phyloP scores from a whole-genome alignment of 306 rosid genomes.

The Cucurbita maxima region DNA sequence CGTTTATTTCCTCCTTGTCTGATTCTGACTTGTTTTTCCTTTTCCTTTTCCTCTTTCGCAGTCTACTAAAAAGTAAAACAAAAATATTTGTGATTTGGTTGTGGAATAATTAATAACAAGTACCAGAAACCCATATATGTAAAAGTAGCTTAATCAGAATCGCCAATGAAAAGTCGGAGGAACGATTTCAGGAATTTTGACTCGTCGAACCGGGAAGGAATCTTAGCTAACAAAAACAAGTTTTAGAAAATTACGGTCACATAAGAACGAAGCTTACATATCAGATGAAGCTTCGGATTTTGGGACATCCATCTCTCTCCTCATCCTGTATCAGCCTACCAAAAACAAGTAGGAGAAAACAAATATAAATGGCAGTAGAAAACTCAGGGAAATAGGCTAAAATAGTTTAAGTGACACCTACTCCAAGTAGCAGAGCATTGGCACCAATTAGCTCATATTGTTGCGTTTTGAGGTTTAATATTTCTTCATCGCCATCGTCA shows the following conservation, averaged over 20 bases:
- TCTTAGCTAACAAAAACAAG: background rate
- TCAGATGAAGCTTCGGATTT: constrained; percentile 22
- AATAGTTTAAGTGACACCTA: constrained; percentile 16
- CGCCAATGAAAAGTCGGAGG: background rate
- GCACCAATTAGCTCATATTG: constrained; percentile 28
- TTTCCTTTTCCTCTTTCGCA: constrained; percentile 13
- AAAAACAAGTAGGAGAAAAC: background rate
- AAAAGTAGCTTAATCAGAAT: background rate
- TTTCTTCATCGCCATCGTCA: constrained; percentile 47
- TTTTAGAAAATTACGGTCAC: background rate
- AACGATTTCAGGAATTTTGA: background rate
- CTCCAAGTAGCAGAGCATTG: constrained; percentile 19
- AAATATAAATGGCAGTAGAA: background rate
- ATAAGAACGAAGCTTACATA: constrained; percentile 25
- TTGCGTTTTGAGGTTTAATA: constrained; percentile 40
- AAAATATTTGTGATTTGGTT: background rate
- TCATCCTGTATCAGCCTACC: constrained; percentile 15
- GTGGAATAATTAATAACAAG: background rate
- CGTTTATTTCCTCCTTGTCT: constrained; percentile 8
- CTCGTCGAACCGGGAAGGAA: background rate
- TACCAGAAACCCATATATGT: background rate
- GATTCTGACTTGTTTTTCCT: constrained; percentile 12
- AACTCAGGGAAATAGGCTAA: background rate
- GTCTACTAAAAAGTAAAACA: constrained; percentile 27
- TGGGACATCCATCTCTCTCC: constrained; percentile 26